These are phyloP conservation scores for Ambrosiella beaveri DNA, from an alignment of 2,329 filamentous ascomycete species.

Conservation along the genomic window DNA sequence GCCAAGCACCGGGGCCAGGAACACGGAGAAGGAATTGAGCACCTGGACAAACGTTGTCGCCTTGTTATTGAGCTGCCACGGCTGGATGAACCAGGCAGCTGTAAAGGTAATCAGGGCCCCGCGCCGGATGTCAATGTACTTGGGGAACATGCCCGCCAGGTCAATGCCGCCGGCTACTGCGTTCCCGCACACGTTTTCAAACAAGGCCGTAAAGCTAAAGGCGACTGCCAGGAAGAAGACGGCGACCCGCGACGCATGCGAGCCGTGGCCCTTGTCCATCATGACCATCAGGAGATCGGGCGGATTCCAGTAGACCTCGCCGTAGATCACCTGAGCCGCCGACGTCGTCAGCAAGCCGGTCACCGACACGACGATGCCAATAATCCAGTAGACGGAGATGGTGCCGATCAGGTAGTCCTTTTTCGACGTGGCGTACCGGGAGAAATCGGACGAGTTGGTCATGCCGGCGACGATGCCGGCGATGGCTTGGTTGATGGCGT, in stretches of 20 bases:
- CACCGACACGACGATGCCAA: constrained; percentile 18
- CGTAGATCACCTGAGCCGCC: constrained; percentile 17
- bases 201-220: constrained; percentile 17
- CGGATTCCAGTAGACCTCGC: constrained; percentile 13
- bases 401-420: constrained; percentile 17
- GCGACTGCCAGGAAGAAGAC: constrained; percentile 18
- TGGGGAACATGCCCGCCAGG: constrained; percentile 17
- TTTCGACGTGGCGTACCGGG: constrained; percentile 16
- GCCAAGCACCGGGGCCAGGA: constrained; percentile 18
- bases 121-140: constrained; percentile 18
- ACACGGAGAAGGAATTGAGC: constrained; percentile 18
- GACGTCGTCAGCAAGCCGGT: constrained; percentile 17
- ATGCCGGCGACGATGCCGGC: constrained; percentile 18
- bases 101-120: constrained; percentile 17
- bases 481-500: constrained; percentile 19
- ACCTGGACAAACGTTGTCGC: constrained; percentile 18
- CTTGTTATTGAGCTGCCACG: constrained; percentile 19
- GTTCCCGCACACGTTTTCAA: constrained; percentile 19
- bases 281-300: constrained; percentile 15
- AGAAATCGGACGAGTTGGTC: constrained; percentile 19
- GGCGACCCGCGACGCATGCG: constrained; percentile 15
- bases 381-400: constrained; percentile 17
- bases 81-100: constrained; percentile 17
- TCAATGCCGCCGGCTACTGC: constrained; percentile 19
- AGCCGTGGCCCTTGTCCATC: constrained; percentile 17